phyloP scores from a whole-genome alignment of 2,329 filamentous ascomycete species.

The Aspergillus unguis region DNA sequence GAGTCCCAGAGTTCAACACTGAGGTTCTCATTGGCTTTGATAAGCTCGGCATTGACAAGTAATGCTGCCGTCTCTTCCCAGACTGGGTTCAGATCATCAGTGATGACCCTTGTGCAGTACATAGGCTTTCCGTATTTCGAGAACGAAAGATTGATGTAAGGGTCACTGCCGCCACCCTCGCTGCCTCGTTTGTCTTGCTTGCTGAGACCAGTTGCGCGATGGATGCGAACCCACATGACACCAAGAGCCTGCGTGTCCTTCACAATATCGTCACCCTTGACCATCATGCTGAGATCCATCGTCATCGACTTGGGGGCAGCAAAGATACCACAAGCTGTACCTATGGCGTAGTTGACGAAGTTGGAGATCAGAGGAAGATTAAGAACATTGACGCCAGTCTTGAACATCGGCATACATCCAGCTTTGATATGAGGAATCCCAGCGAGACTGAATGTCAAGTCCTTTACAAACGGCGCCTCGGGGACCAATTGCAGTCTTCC shows the following conservation, averaged over 20 bases:
- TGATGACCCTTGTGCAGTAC: conserved; percentile 95
- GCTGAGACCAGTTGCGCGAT: conserved; percentile 80
- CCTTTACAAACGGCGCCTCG: conserved; percentile 88
- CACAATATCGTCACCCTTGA: conserved; percentile 85
- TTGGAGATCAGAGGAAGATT: conserved; percentile 91
- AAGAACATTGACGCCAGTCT: conserved; percentile 83
- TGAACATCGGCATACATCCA: conserved; percentile 88
- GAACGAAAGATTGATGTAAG: conserved; percentile 91
- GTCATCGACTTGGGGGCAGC: conserved; percentile 94
- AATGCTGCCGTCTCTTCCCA: conserved; percentile 87
- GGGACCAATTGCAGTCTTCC: conserved; percentile 81
- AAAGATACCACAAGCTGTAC: conserved; percentile 81
- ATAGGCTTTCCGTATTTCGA: conserved; percentile 97
- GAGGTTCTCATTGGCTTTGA: conserved; percentile 90
- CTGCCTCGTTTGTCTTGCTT: conserved; percentile 86
- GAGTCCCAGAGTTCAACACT: conserved; percentile 96
- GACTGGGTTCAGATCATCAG: conserved; percentile 87
- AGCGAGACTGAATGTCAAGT: conserved; percentile 89
- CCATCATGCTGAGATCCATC: conserved; percentile 82
- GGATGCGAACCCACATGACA: conserved; percentile 87
- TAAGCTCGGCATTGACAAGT: conserved; percentile 80
- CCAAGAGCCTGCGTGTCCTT: conserved; percentile 82
- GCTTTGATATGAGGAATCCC: conserved; percentile 85
- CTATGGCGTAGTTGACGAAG: conserved; percentile 94
- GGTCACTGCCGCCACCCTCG: conserved; percentile 83